Evolutionary conservation across 371 early-diverging fungal species (phyloP).

Genomic region (Umbelopsis sp.): DNA sequence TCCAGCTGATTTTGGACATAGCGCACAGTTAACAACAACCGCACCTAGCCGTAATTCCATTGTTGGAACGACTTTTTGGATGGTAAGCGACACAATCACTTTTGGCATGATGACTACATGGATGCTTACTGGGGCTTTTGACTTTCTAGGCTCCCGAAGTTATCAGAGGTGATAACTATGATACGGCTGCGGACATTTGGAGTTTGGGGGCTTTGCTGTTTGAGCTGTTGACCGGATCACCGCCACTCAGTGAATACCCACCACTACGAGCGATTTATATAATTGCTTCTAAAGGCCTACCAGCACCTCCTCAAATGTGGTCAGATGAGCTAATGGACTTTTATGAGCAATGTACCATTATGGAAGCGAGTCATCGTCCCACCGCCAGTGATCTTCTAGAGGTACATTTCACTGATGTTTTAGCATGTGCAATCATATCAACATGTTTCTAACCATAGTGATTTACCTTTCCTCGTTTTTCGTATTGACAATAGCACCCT

Average conservation of each 20-base stretch:
- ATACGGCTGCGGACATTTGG: constrained; percentile 82
- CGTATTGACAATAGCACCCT: not conserved
- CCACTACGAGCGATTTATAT: constrained; percentile 56
- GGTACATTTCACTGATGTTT: constrained; percentile 24
- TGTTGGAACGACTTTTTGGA: constrained; percentile 86
- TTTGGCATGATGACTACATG: not conserved
- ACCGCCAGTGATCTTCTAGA: constrained; percentile 47
- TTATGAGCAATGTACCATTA: constrained; percentile 41
- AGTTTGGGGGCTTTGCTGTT: constrained; percentile 75
- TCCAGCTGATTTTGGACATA: constrained; percentile 70
- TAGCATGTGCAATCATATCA: not conserved
- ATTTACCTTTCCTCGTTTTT: not conserved
- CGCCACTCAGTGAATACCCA: constrained; percentile 64
- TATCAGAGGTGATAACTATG: constrained; percentile 71
- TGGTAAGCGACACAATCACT: constrained; percentile 41
- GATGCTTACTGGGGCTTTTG: not conserved
- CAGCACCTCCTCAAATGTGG: constrained; percentile 46
- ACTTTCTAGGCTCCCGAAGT: constrained; percentile 79
- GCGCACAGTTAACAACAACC: constrained; percentile 55
- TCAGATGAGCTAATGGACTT: constrained; percentile 50
- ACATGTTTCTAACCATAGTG: not conserved
- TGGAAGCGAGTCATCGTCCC: constrained; percentile 49
- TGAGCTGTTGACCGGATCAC: constrained; percentile 76
- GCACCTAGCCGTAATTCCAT: constrained; percentile 62
- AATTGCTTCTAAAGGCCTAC: constrained; percentile 58